phyloP scores from a whole-genome alignment of 257 asterid species.

The Solanum etuberosum region DNA sequence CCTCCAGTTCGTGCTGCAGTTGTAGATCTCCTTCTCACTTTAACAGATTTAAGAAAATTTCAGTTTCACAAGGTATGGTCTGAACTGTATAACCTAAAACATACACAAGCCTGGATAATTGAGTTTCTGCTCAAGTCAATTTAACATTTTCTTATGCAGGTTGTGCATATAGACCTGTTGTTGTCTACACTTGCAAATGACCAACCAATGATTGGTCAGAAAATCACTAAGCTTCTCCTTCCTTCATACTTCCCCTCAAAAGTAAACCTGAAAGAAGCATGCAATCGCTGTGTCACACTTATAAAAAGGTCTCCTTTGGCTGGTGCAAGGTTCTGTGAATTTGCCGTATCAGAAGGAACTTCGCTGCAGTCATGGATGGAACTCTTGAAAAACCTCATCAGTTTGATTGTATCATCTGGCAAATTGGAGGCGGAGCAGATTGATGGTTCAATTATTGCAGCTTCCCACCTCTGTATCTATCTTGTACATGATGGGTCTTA shows the following conservation, averaged over 20 bases:
- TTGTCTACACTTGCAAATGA: constrained; percentile 68
- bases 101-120: not conserved
- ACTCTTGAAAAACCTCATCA: constrained; percentile 48
- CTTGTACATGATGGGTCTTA: constrained; percentile 45
- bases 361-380: constrained; percentile 50
- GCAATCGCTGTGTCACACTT: constrained; percentile 71
- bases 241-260: constrained; percentile 85
- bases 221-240: constrained; percentile 80
- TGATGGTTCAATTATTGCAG: constrained; percentile 65
- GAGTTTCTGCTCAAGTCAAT: constrained; percentile 4
- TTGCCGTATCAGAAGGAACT: constrained; percentile 67
- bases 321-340: constrained; percentile 92
- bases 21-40: constrained; percentile 69
- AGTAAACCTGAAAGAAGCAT: constrained; percentile 72
- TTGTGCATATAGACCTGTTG: constrained; percentile 51
- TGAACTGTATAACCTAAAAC: not conserved
- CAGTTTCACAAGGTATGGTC: constrained; percentile 77
- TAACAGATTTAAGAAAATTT: constrained; percentile 57
- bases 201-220: constrained; percentile 64
- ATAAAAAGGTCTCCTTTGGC: constrained; percentile 76
- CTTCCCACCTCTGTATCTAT: constrained; percentile 55
- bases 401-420: constrained; percentile 35
- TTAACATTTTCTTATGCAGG: constrained; percentile 39
- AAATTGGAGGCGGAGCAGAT: constrained; percentile 39
- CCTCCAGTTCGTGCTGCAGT: constrained; percentile 63